Conservation (phyloP, 140 eudicot genomes). For the Erigeron philadelphicus region DNA sequence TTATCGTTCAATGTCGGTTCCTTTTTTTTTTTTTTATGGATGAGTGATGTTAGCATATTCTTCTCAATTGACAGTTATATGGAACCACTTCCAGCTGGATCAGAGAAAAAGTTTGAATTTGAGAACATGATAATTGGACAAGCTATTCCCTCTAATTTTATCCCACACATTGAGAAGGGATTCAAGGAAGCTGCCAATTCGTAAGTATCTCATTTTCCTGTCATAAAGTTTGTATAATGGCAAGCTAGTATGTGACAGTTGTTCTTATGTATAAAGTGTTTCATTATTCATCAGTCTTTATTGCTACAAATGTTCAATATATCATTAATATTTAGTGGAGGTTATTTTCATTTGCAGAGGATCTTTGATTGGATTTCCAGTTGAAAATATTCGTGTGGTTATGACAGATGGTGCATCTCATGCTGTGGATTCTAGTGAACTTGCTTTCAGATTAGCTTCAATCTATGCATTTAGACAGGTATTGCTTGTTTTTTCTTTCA, state of each 20-base stretch:
- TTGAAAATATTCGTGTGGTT: constrained; percentile 69
- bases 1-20: neutral
- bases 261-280: neutral
- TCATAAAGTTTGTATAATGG: neutral
- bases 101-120: constrained; percentile 76
- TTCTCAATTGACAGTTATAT: constrained; percentile 44
- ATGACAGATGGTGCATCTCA: constrained; percentile 91
- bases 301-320: neutral
- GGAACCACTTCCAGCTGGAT: constrained; percentile 86
- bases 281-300: neutral
- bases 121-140: constrained; percentile 87
- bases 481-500: constrained; percentile 2
- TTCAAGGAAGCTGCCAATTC: constrained; percentile 95
- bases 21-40: neutral
- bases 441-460: constrained; percentile 91
- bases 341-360: constrained; percentile 52
- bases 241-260: neutral
- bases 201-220: constrained; percentile 38
- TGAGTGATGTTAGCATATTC: neutral
- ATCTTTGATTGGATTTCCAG: constrained; percentile 92
- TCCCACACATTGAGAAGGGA: constrained; percentile 95
- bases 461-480: constrained; percentile 99
- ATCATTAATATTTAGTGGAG: neutral
- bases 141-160: constrained; percentile 76
- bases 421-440: constrained; percentile 99